These are phyloP conservation scores for Plasmodium fragile DNA, from an alignment of 169 alveolate species.

Conservation along the genomic window DNA sequence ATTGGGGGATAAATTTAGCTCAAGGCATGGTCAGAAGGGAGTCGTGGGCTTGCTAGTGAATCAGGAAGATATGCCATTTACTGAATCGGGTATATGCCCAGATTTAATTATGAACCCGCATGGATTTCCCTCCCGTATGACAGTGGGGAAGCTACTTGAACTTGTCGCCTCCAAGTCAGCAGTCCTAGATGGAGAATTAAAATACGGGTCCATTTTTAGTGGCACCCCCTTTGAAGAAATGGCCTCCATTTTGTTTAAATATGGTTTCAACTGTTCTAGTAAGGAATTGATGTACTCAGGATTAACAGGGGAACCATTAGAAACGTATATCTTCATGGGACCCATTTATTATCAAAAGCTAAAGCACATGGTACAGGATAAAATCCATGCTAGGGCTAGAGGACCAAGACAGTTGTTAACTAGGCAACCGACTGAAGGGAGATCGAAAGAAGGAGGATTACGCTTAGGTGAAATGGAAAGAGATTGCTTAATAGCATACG, in stretches of 20 bases:
- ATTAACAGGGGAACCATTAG: constrained; percentile 98
- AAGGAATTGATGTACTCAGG: constrained; percentile 95
- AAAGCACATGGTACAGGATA: constrained; percentile 99
- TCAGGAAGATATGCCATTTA: constrained; percentile 99
- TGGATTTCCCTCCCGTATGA: constrained; percentile 99
- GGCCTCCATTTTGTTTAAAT: constrained; percentile 91
- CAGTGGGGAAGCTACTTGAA: constrained; percentile 99
- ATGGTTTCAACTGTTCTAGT: constrained; percentile 95
- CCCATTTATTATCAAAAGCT: constrained; percentile 99
- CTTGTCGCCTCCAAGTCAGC: constrained; percentile 97
- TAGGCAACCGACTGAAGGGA: constrained; percentile 99
- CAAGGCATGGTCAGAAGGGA: constrained; percentile 99
- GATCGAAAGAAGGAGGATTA: constrained; percentile 99
- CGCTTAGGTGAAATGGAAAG: constrained; percentile 99
- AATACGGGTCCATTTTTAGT: constrained; percentile 99
- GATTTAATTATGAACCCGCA: constrained; percentile 99
- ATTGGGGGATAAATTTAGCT: constrained; percentile 98
- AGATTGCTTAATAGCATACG: constrained; percentile 99
- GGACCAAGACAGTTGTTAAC: constrained; percentile 99
- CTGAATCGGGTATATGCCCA: constrained; percentile 99
- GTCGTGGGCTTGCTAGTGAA: constrained; percentile 99
- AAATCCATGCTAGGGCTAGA: constrained; percentile 99
- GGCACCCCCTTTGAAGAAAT: constrained; percentile 95
- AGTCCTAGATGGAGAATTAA: constrained; percentile 94
- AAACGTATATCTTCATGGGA: constrained; percentile 97